phyloP scores from a whole-genome alignment of 352 stramenopile genomes.

The Phytophthora hibernalis region DNA sequence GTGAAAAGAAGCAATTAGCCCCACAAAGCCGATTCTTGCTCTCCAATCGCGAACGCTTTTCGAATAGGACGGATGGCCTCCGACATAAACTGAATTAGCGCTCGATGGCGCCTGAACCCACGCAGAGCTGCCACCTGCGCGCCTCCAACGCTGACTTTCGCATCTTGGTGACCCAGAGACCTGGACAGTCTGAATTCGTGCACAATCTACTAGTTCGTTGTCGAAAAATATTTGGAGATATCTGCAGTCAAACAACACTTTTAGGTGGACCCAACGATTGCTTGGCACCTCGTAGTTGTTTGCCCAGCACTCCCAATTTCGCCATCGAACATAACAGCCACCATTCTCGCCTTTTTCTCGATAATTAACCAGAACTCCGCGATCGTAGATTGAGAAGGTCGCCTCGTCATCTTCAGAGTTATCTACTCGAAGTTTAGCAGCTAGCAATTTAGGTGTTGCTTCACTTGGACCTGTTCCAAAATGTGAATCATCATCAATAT shows the following conservation, averaged over 20 bases:
- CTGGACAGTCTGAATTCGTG: constrained; percentile 26
- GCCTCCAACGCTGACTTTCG: constrained; percentile 14
- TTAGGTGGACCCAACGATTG: constrained; percentile 59
- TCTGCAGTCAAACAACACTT: constrained; percentile 53
- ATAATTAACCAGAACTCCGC: constrained; percentile 33
- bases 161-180: background rate
- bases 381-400: constrained; percentile 63
- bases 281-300: constrained; percentile 59
- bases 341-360: constrained; percentile 21
- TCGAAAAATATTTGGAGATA: constrained; percentile 63
- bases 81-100: constrained; percentile 57
- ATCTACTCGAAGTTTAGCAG: constrained; percentile 36
- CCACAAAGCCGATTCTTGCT: constrained; percentile 57
- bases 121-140: constrained; percentile 13
- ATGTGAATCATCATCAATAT: background rate
- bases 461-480: constrained; percentile 9
- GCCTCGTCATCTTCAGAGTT: constrained; percentile 27
- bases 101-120: constrained; percentile 37
- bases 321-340: constrained; percentile 57
- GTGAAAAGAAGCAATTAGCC: constrained; percentile 46
- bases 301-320: constrained; percentile 53
- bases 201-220: constrained; percentile 53
- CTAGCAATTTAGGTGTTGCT: constrained; percentile 51
- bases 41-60: constrained; percentile 60
- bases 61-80: constrained; percentile 58